Base-by-base conservation (phyloP, 768 basidiomycete species). In the Rhizopogon salebrosus region DNA sequence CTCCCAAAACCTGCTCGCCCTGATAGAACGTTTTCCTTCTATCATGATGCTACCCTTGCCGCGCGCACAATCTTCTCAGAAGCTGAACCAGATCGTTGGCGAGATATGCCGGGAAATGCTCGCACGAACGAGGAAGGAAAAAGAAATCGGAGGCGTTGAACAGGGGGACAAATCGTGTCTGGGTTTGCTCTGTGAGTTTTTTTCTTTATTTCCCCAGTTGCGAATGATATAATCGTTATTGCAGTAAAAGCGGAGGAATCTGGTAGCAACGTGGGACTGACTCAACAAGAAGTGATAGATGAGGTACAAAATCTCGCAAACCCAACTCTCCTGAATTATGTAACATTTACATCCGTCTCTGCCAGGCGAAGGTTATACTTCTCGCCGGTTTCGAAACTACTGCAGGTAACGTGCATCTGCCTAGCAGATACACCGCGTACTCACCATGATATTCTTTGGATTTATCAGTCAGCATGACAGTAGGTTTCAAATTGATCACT, bases 41-140 rank as follows among this genome's bases (percentile, higher is more conserved):
- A 27, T 75, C 18, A 37, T 64, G 27, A 63, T 52, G 16, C 24
- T 75, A 14, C 75, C 75, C 1, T 67, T 67, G 3, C 41, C 59
- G 11, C 57, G 63, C n/a, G 53, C 54, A 16, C 63, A 52, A 7
- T 55, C 68, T 4, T 26, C 66, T 13, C 43, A 52, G 40, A 63
- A 55, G 22, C 42, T 75, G 27, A 65, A 67, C 5, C 48, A 56
- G 6, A 64, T 58, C 40, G 61, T 73, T 64, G 65, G 57, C 4
- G 62, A 68, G 16, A 70, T 76, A 24, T 66, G 72, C 16, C 56
- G 62, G 2, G 58, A 58, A 7, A 57, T 75, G 40, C 59, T 77
- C 10, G 60, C 52, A 11, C 67, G 62, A 43, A 61, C 64, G 14
- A 61, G 67, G 43, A 62, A 67, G 50, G 73, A 73, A 52, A 68